These are phyloP conservation scores for Vitellaria paradoxa DNA, from an alignment of 179 eudicot species.

Conservation along the genomic window DNA sequence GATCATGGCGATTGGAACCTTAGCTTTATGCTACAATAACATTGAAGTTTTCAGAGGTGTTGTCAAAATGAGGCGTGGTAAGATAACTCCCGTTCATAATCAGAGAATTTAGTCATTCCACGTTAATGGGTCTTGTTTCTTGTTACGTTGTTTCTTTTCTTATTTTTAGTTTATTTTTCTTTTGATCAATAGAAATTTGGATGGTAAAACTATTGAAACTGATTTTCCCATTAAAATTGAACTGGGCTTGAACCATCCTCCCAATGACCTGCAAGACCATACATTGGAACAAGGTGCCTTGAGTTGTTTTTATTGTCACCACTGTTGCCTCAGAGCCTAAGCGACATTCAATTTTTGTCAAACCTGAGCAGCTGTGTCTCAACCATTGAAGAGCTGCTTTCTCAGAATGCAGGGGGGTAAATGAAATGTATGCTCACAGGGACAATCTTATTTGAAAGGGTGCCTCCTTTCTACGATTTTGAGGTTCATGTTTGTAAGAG, in stretches of 20 bases:
- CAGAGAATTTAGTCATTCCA: not conserved
- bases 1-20: constrained; percentile 95
- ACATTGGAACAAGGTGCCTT: not conserved
- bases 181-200: constrained; percentile 13
- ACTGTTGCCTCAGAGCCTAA: not conserved
- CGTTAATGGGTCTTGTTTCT: not conserved
- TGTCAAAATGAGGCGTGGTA: constrained; percentile 94
- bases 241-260: not conserved
- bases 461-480: not conserved
- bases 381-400: not conserved
- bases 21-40: constrained; percentile 87
- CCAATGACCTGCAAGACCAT: not conserved
- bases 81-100: constrained; percentile 14
- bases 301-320: not conserved
- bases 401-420: not conserved
- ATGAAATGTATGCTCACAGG: not conserved
- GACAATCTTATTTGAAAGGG: not conserved
- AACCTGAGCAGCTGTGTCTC: not conserved
- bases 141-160: not conserved
- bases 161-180: not conserved
- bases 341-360: not conserved
- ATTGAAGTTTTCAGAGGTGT: constrained; percentile 86
- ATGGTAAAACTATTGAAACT: not conserved
- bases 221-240: not conserved
- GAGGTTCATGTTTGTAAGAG: not conserved